phyloP scores from a whole-genome alignment of 176 grass and related monocot genomes.

The Tillandsia leiboldiana region DNA sequence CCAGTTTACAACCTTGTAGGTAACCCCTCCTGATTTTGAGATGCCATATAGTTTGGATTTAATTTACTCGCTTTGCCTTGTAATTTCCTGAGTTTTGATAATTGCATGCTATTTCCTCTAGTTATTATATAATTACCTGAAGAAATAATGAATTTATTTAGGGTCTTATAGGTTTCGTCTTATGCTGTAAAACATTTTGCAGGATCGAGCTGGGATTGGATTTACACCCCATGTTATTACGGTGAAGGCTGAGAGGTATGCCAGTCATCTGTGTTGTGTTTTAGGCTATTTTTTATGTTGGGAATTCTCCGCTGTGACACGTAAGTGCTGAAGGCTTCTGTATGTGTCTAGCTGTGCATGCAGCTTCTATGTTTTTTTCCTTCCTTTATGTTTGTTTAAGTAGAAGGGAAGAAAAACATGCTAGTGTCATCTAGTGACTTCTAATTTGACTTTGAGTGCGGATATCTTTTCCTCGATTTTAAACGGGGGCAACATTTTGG shows the following conservation, averaged over 20 bases:
- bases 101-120: neutral
- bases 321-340: too few species aligned
- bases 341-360: neutral
- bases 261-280: neutral
- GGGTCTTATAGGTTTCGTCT: neutral
- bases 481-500: too few species aligned
- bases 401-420: too few species aligned
- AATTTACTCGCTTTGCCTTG: neutral
- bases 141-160: neutral
- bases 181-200: slow-evolving; percentile 16
- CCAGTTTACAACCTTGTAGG: too few species aligned
- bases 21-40: neutral
- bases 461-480: too few species aligned
- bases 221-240: slow-evolving; percentile 96
- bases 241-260: slow-evolving; percentile 90
- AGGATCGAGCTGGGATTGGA: slow-evolving; percentile 70
- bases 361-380: neutral
- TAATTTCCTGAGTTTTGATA: neutral
- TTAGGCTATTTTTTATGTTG: neutral
- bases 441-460: too few species aligned
- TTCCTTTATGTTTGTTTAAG: too few species aligned
- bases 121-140: neutral
- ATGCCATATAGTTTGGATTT: neutral
- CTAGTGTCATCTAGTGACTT: too few species aligned
- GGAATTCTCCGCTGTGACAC: neutral